These are phyloP conservation scores for Calonectria pseudoturangicola DNA, from an alignment of 2,329 filamentous ascomycete species.

Conservation along the genomic window DNA sequence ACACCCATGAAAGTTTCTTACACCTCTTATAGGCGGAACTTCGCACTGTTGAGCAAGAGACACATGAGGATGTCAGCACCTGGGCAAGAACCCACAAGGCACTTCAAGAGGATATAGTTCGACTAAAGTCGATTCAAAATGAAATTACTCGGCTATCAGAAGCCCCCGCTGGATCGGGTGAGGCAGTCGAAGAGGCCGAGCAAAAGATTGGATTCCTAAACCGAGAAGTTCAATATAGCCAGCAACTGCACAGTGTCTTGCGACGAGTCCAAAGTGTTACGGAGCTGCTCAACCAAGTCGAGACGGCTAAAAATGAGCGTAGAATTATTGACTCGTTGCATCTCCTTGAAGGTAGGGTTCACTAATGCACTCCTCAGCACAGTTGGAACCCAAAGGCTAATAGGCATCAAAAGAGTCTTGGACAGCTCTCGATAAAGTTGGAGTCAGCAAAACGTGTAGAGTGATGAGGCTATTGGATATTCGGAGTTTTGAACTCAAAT, in stretches of 20 bases:
- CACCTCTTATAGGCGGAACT: slow-evolving; percentile 74
- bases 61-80: slow-evolving; percentile 85
- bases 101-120: slow-evolving; percentile 89
- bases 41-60: slow-evolving; percentile 83
- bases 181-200: slow-evolving; percentile 71
- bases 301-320: slow-evolving; percentile 72
- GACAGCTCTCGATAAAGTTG: slow-evolving; percentile 74
- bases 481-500: slow-evolving; percentile 79
- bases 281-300: slow-evolving; percentile 77
- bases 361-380: neutral
- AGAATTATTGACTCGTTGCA: slow-evolving; percentile 74
- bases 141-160: slow-evolving; percentile 88
- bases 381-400: slow-evolving; percentile 43
- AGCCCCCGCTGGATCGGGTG: slow-evolving; percentile 72
- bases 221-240: slow-evolving; percentile 75
- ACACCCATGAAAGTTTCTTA: slow-evolving; percentile 44
- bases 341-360: slow-evolving; percentile 71
- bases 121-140: slow-evolving; percentile 85
- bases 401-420: slow-evolving; percentile 70
- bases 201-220: slow-evolving; percentile 74
- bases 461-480: slow-evolving; percentile 79
- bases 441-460: slow-evolving; percentile 76
- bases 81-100: slow-evolving; percentile 92
- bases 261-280: slow-evolving; percentile 74
- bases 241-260: slow-evolving; percentile 72